phyloP scores from a whole-genome alignment of 2,329 filamentous ascomycete species.

The Lasiodiplodia theobromae region DNA sequence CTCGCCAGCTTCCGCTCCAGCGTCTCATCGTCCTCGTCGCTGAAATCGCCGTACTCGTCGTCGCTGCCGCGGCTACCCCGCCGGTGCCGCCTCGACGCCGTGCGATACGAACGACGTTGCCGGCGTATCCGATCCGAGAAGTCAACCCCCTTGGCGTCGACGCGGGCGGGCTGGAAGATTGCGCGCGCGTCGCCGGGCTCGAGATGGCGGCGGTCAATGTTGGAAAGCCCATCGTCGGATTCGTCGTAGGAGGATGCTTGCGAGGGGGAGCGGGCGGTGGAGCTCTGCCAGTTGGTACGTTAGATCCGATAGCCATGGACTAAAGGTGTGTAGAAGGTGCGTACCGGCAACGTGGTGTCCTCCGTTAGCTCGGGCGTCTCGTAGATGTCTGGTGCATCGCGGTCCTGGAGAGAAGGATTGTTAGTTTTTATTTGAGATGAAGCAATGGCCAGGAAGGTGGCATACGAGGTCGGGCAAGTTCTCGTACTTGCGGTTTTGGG shows the following conservation, averaged over 20 bases:
- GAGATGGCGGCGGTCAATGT: slow-evolving; percentile 77
- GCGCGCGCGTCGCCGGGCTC: slow-evolving; percentile 80
- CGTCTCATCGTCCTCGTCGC: slow-evolving; percentile 80
- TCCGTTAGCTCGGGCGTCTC: slow-evolving; percentile 94
- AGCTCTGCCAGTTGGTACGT: slow-evolving; percentile 30
- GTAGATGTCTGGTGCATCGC: slow-evolving; percentile 84
- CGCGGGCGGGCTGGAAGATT: slow-evolving; percentile 76
- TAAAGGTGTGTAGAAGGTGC: slow-evolving; percentile 38
- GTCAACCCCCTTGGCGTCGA: slow-evolving; percentile 81
- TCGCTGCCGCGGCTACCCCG: slow-evolving; percentile 59
- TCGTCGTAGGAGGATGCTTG: slow-evolving; percentile 63
- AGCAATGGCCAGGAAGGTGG: neutral
- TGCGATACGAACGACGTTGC: slow-evolving; percentile 78
- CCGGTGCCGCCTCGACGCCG: slow-evolving; percentile 69
- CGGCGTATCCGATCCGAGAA: slow-evolving; percentile 91
- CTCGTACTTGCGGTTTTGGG: slow-evolving; percentile 33
- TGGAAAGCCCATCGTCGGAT: slow-evolving; percentile 53
- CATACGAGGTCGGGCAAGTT: slow-evolving; percentile 35
- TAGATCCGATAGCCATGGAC: slow-evolving; percentile 42
- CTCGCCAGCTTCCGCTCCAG: slow-evolving; percentile 81
- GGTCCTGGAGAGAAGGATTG: slow-evolving; percentile 54
- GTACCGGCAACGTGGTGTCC: slow-evolving; percentile 82
- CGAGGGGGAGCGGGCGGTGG: slow-evolving; percentile 46
- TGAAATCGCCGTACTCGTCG: slow-evolving; percentile 72
- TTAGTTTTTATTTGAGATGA: neutral